phyloP scores from a whole-genome alignment of 1,284 basidiomycete species.

The Coniferiporia weirii region DNA sequence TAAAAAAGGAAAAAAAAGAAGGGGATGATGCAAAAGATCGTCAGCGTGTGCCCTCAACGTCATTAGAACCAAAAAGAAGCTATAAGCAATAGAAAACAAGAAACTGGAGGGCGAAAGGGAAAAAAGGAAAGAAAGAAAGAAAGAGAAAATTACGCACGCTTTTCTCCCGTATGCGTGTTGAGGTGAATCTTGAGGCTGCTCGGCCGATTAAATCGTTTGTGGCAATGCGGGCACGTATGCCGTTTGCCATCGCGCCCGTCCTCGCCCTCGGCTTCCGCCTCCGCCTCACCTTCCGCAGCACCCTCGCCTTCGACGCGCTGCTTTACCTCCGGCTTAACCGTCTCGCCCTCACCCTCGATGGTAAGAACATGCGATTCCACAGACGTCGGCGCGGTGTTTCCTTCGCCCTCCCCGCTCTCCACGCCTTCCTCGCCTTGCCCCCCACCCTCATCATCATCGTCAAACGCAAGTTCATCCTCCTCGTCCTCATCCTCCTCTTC shows the following conservation, averaged over 20 bases:
- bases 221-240: slow-evolving; percentile 61
- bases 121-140: neutral
- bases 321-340: no score
- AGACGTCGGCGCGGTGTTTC: slow-evolving; percentile 3
- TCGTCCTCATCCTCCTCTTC: neutral
- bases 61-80: no score
- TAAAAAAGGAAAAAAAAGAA: no score
- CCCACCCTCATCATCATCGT: neutral
- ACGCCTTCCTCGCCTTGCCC: neutral
- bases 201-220: slow-evolving; percentile 70
- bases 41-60: no score
- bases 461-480: neutral
- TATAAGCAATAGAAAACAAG: no score
- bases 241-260: slow-evolving; percentile 35
- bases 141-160: slow-evolving; percentile 50
- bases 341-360: no score
- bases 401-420: neutral
- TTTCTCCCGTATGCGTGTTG: slow-evolving; percentile 73
- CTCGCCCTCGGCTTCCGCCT: neutral
- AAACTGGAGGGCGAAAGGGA: no score
- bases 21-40: no score
- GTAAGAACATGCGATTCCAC: slow-evolving; percentile 1
- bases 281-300: neutral
- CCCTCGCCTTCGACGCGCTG: neutral
- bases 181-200: slow-evolving; percentile 72